These are phyloP conservation scores for Claviceps maximensis DNA, from an alignment of 2,329 filamentous ascomycete genomes.

Conservation along the genomic window DNA sequence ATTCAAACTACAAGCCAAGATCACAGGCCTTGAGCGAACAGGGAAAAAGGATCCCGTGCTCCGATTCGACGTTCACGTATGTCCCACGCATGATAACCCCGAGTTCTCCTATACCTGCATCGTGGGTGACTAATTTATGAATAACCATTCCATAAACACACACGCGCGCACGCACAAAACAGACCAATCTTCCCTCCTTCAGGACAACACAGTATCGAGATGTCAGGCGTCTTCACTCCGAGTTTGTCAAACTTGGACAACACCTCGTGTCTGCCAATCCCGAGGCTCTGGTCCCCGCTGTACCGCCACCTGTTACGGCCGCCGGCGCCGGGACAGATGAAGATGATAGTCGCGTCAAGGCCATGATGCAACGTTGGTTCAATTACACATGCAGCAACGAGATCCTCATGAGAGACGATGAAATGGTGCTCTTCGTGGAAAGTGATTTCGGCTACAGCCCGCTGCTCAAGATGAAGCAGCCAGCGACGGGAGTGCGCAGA, in stretches of 20 bases:
- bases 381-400: constrained; percentile 89
- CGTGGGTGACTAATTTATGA: neutral
- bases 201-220: constrained; percentile 97
- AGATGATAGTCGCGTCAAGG: constrained; percentile 81
- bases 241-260: constrained; percentile 91
- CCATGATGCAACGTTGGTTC: constrained; percentile 83
- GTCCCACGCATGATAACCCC: constrained; percentile 2
- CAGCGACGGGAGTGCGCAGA: constrained; percentile 84
- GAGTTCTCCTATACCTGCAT: neutral
- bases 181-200: constrained; percentile 99
- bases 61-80: constrained; percentile 90
- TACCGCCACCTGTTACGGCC: constrained; percentile 86
- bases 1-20: constrained; percentile 85
- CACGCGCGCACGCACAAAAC: neutral
- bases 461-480: constrained; percentile 89
- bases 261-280: constrained; percentile 97
- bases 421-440: constrained; percentile 97
- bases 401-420: constrained; percentile 84
- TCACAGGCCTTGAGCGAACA: constrained; percentile 82
- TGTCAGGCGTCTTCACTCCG: constrained; percentile 85
- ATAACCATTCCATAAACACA: neutral
- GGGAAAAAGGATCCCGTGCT: constrained; percentile 93
- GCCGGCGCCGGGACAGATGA: constrained; percentile 94
- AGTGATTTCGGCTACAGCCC: constrained; percentile 98
- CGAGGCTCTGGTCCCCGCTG: constrained; percentile 84